Percentiles rank a stretch among this genome's conserved stretches.
Evolutionary conservation across 331 rosid species (phyloP).

Genomic region (Malus hybrid): DNA sequence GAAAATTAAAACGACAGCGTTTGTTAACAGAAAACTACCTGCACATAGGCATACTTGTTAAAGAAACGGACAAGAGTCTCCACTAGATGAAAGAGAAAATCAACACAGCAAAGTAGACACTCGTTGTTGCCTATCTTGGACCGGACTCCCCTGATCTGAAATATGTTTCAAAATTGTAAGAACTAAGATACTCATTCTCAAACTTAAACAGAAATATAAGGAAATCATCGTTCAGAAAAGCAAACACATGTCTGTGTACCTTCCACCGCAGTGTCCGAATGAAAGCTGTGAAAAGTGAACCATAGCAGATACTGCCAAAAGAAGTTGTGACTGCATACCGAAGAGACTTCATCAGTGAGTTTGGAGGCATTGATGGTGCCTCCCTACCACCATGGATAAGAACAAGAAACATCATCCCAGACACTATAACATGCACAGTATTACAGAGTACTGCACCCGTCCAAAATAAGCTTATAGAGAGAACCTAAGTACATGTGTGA

Average conservation of each 20-base stretch:
- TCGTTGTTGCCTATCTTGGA: conserved; percentile 92
- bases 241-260: conserved; percentile 30
- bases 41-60: conserved; percentile 97
- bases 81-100: conserved; percentile 90
- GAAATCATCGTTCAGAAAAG: conserved; percentile 3
- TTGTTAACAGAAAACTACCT: conserved; percentile 40
- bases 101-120: conserved; percentile 94
- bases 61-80: conserved; percentile 97
- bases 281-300: conserved; percentile 94
- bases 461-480: conserved; percentile 95
- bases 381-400: conserved; percentile 73
- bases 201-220: not conserved
- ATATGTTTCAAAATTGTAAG: not conserved
- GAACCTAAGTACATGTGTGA: conserved; percentile 51
- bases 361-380: conserved; percentile 51
- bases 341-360: conserved; percentile 56
- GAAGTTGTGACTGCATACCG: conserved; percentile 83
- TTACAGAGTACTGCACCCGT: conserved; percentile 93
- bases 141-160: conserved; percentile 85
- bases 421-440: conserved; percentile 84
- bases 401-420: conserved; percentile 88
- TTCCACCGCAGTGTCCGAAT: conserved; percentile 92
- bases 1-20: not conserved
- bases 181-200: not conserved
- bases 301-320: conserved; percentile 97